Evolutionary conservation across 2,329 filamentous ascomycete genomes (phyloP).

Genomic region (Pseudogymnoascus sp.): DNA sequence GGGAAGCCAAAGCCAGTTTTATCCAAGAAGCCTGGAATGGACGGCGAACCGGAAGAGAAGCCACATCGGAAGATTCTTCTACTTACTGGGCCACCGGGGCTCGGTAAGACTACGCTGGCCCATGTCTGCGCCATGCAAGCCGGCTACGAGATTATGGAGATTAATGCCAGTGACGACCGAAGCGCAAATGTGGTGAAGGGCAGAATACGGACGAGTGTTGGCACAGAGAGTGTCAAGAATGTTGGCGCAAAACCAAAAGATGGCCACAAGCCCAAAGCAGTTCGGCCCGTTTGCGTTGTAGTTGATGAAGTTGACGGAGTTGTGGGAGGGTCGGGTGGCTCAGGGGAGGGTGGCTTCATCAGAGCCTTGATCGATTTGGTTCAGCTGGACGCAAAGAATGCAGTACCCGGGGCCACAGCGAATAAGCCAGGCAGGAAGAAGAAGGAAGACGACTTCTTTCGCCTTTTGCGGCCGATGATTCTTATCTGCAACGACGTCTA

Average conservation of each 20-base stretch:
- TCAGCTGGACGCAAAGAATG: slow-evolving; percentile 75
- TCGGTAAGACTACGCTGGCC: slow-evolving; percentile 92
- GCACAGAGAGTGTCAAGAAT: slow-evolving; percentile 85
- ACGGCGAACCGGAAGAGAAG: slow-evolving; percentile 56
- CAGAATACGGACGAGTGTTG: slow-evolving; percentile 81
- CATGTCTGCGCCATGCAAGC: slow-evolving; percentile 94
- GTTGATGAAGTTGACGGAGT: slow-evolving; percentile 97
- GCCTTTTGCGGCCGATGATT: slow-evolving; percentile 78
- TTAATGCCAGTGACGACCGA: slow-evolving; percentile 95
- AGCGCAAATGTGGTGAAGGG: slow-evolving; percentile 84
- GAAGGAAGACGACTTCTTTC: slow-evolving; percentile 78
- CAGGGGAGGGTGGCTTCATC: slow-evolving; percentile 88
- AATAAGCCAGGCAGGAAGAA: slow-evolving; percentile 27
- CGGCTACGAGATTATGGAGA: slow-evolving; percentile 92
- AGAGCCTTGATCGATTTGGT: slow-evolving; percentile 91
- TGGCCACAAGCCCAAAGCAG: slow-evolving; percentile 56
- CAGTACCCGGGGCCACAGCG: slow-evolving; percentile 25
- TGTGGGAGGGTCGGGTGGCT: slow-evolving; percentile 65
- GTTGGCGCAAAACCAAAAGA: slow-evolving; percentile 46
- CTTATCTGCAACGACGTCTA: slow-evolving; percentile 98
- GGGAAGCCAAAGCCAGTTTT: slow-evolving; percentile 47
- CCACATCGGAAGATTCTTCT: slow-evolving; percentile 81
- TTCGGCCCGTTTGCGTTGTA: slow-evolving; percentile 82
- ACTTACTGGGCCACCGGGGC: slow-evolving; percentile 80
- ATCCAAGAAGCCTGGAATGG: slow-evolving; percentile 32